Conservation (phyloP, 139 green algal species). For the Micractinium sp. region DNA sequence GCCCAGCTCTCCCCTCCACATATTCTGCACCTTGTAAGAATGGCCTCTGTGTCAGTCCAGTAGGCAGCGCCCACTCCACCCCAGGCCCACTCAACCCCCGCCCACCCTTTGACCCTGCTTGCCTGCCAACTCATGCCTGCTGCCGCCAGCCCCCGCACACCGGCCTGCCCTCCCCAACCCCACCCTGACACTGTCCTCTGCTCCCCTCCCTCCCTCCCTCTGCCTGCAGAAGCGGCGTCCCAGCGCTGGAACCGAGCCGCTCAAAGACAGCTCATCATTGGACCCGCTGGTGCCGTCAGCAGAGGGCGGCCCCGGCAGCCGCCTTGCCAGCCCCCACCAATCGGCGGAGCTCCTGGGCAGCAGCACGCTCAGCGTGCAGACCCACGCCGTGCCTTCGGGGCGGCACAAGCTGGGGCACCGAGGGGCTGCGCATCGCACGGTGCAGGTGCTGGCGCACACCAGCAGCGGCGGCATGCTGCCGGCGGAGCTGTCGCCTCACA, state of each 20-base stretch:
- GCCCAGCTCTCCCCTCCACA: no score
- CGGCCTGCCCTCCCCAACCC: neutral
- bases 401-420: constrained; percentile 4
- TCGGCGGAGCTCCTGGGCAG: neutral
- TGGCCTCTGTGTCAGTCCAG: neutral
- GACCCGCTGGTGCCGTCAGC: neutral
- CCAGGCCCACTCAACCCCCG: neutral
- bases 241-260: neutral
- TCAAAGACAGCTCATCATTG: neutral
- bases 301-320: neutral
- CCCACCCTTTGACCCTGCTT: neutral
- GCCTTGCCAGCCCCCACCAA: neutral
- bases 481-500: neutral
- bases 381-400: neutral
- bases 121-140: no score
- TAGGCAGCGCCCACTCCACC: neutral
- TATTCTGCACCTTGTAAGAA: no score
- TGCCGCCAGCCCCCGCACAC: no score
- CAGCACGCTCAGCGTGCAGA: neutral
- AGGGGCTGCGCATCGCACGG: neutral
- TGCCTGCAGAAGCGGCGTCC: constrained; percentile 13
- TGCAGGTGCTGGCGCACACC: neutral
- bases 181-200: neutral
- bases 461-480: neutral
- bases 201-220: neutral